Conservation (phyloP, 2,329 filamentous ascomycete species). For the Fusarium buxicola region DNA sequence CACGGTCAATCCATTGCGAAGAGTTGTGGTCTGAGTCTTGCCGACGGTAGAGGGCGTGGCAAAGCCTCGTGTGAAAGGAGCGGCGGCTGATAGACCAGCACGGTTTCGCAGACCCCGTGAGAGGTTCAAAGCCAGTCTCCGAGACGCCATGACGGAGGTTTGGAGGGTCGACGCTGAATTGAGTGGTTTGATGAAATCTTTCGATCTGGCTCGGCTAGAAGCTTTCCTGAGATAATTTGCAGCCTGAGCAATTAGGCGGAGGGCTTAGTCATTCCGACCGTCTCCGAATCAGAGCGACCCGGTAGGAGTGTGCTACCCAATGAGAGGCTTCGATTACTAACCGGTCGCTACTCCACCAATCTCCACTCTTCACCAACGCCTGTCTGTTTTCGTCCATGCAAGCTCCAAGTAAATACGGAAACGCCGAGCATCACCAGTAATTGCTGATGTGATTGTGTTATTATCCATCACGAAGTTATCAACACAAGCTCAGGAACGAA, state of each 20-base stretch:
- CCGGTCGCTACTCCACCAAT: slow-evolving; percentile 22
- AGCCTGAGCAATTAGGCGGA: slow-evolving; percentile 57
- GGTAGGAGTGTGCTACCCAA: slow-evolving; percentile 46
- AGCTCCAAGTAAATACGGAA: slow-evolving; percentile 23
- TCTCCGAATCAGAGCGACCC: slow-evolving; percentile 52
- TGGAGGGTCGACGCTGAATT: slow-evolving; percentile 61
- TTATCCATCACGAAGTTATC: not conserved
- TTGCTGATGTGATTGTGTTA: slow-evolving; percentile 7
- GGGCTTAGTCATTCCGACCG: slow-evolving; percentile 56
- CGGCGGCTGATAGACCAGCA: slow-evolving; percentile 82
- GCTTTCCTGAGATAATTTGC: slow-evolving; percentile 59
- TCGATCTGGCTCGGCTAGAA: slow-evolving; percentile 58
- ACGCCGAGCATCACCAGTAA: slow-evolving; percentile 5
- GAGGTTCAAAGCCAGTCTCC: slow-evolving; percentile 96
- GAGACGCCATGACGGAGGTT: slow-evolving; percentile 85
- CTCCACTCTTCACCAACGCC: slow-evolving; percentile 29
- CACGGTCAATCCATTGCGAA: slow-evolving; percentile 98
- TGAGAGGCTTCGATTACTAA: slow-evolving; percentile 51
- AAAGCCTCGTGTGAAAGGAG: slow-evolving; percentile 85
- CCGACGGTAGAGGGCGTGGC: slow-evolving; percentile 84
- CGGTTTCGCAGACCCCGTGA: slow-evolving; percentile 90
- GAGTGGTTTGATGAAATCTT: slow-evolving; percentile 69
- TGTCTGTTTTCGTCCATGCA: slow-evolving; percentile 36
- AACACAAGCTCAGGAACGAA: not conserved
- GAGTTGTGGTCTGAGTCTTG: slow-evolving; percentile 95